phyloP scores from a whole-genome alignment of 768 basidiomycete genomes.

The Udeniomyces megalosporus region DNA sequence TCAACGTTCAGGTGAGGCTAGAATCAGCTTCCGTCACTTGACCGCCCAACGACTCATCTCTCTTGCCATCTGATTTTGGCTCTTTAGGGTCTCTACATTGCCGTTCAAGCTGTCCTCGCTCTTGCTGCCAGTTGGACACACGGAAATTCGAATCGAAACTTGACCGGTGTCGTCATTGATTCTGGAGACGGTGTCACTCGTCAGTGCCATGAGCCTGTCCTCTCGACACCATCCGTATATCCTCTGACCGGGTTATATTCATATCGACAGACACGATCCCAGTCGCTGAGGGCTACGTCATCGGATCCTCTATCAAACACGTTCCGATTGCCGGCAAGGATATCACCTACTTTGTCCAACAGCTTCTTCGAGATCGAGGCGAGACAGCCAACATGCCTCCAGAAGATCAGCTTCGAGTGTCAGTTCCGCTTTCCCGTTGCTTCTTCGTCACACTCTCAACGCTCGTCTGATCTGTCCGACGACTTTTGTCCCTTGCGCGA shows the following conservation, averaged over 20 bases:
- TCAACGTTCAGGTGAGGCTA: slow-evolving; percentile 55
- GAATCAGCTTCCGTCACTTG: background rate
- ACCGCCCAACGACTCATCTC: no score
- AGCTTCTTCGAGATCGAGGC: slow-evolving; percentile 84
- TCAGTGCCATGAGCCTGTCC: background rate
- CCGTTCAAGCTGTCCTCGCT: slow-evolving; percentile 94
- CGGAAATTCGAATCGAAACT: slow-evolving; percentile 69
- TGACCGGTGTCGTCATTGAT: slow-evolving; percentile 95
- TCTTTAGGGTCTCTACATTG: slow-evolving; percentile 48
- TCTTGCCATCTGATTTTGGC: background rate
- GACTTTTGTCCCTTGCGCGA: background rate
- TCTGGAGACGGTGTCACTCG: slow-evolving; percentile 97
- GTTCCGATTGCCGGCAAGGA: slow-evolving; percentile 97
- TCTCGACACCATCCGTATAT: no score
- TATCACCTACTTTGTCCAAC: slow-evolving; percentile 90
- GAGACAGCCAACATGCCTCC: slow-evolving; percentile 81
- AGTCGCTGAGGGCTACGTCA: slow-evolving; percentile 85
- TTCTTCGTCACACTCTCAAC: background rate
- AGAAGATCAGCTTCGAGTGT: slow-evolving; percentile 78
- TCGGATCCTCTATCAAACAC: slow-evolving; percentile 96
- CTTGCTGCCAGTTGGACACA: slow-evolving; percentile 96
- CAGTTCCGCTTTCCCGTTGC: slow-evolving; percentile 12
- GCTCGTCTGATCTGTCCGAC: background rate
- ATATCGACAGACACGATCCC: slow-evolving; percentile 51
- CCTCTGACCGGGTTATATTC: no score